These are phyloP conservation scores for Alternaria ventricosa DNA, from an alignment of 2,329 filamentous ascomycete genomes.

Conservation along the genomic window DNA sequence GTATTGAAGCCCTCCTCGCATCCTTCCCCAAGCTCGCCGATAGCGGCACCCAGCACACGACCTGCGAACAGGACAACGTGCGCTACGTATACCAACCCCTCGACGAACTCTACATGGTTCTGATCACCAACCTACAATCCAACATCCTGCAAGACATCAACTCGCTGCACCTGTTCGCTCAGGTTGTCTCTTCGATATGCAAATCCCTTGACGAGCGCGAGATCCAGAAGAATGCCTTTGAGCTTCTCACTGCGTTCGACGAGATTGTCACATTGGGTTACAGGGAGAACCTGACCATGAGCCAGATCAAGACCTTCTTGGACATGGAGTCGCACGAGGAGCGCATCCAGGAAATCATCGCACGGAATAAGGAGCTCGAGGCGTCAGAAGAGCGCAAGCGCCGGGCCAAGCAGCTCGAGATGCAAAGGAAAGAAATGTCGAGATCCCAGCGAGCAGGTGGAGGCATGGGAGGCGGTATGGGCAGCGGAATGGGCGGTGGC, in stretches of 20 bases:
- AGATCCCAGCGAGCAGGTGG: slow-evolving; percentile 67
- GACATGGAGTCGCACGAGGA: slow-evolving; percentile 99
- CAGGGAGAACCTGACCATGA: slow-evolving; percentile 92
- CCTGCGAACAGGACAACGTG: slow-evolving; percentile 98
- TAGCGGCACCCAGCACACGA: slow-evolving; percentile 95
- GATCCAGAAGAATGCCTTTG: slow-evolving; percentile 93
- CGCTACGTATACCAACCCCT: slow-evolving; percentile 99
- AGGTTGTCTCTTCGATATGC: slow-evolving; percentile 96
- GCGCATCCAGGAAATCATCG: slow-evolving; percentile 80
- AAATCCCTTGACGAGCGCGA: slow-evolving; percentile 95
- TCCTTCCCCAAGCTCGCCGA: slow-evolving; percentile 98
- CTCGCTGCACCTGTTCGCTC: slow-evolving; percentile 94
- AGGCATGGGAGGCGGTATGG: slow-evolving; percentile 39
- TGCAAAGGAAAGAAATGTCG: slow-evolving; percentile 96
- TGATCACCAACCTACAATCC: slow-evolving; percentile 99
- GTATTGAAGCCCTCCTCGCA: slow-evolving; percentile 94
- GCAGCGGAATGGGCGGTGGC: slow-evolving; percentile 47
- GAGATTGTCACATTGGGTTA: slow-evolving; percentile 96
- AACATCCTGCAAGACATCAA: slow-evolving; percentile 99
- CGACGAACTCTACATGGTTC: slow-evolving; percentile 99
- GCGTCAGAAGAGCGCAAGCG: slow-evolving; percentile 97
- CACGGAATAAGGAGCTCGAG: slow-evolving; percentile 95
- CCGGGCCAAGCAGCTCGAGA: slow-evolving; percentile 97
- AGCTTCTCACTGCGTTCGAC: slow-evolving; percentile 94
- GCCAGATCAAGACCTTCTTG: slow-evolving; percentile 98